Evolutionary conservation across 768 basidiomycete species (phyloP), one percentile per base, ranked within the genome.

Genomic region (Lactarius psammicola): DNA sequence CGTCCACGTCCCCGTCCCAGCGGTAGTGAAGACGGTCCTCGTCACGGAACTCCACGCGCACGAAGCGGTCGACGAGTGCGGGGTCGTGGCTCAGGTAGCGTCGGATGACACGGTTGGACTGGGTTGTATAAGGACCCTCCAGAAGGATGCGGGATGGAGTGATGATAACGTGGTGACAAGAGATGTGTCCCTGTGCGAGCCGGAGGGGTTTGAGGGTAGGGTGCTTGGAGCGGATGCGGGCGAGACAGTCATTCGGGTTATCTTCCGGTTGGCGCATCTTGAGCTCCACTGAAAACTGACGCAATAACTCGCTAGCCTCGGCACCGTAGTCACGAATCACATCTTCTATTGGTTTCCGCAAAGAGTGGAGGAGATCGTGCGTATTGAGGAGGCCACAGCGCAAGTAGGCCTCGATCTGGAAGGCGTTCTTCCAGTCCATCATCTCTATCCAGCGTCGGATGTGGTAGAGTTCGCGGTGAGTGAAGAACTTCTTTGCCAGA

Each of bases 41-140:
- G 63, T 94, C 93, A 5, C 88, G 84, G 71, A 95, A 92, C 69
- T 90, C 87, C 30, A 94, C 92, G 11, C 94, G 86, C 34, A 95
- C 73, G 72, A 95, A 95, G 69, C 84, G 78, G 34, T 90, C 84
- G 55, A 87, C 80, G 64, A 82, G 83, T 0, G 80, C 81, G 56
- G 76, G 73, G 34, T 62, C 64, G 8, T 23, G 56, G 2, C 33
- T 33, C 20, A 59, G 61, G 63, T 87, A 94, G 60, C 80, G 76
- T 1, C 93, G 86, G 66, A 95, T 87, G 59, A 94, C 84, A 0
- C 90, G 84, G 66, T 95, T 95, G 4, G 90, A 90, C 70, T 93
- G 88, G 30, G 84, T 83, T 0, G 85, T 73, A 64, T 85, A 88
- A 1, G 92, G 92, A 0, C 92, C 92, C 76, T 92, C 90, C 9